Evolutionary conservation across 371 early-diverging fungal genomes (phyloP).

Genomic region (Nematocida minor): DNA sequence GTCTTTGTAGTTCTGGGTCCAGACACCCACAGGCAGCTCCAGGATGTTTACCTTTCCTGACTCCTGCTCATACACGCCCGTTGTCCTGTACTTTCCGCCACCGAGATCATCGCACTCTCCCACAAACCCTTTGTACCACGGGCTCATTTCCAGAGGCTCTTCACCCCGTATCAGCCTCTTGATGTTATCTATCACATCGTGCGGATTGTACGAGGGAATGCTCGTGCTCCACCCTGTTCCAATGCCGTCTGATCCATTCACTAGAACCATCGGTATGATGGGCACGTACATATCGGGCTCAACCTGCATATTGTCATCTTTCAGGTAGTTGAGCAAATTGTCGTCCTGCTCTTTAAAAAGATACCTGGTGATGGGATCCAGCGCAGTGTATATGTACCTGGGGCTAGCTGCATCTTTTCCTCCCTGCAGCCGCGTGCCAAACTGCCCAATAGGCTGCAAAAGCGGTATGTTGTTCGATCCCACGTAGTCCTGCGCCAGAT

Average conservation of each 20-base stretch:
- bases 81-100: constrained; percentile 69
- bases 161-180: constrained; percentile 74
- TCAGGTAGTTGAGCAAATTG: constrained; percentile 74
- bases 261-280: constrained; percentile 85
- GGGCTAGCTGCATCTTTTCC: constrained; percentile 94
- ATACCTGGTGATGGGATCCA: constrained; percentile 73
- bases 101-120: constrained; percentile 61
- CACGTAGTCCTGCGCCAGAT: constrained; percentile 91
- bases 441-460: constrained; percentile 83
- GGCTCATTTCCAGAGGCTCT: constrained; percentile 73
- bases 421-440: constrained; percentile 86
- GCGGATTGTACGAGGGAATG: constrained; percentile 76
- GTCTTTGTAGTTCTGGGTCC: constrained; percentile 89
- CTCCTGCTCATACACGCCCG: constrained; percentile 71
- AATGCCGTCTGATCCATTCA: constrained; percentile 95
- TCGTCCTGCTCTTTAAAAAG: constrained; percentile 83
- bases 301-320: constrained; percentile 84
- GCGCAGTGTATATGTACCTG: constrained; percentile 87
- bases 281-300: constrained; percentile 96
- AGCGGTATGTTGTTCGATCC: constrained; percentile 89
- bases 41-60: constrained; percentile 76
- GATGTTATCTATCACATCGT: constrained; percentile 82
- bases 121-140: constrained; percentile 91
- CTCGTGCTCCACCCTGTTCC: constrained; percentile 80
- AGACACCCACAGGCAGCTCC: constrained; percentile 84